Evolutionary conservation across 2,329 filamentous ascomycete genomes (phyloP), one percentile per base, ranked within the genome.

Genomic region (Neurospora sp.): DNA sequence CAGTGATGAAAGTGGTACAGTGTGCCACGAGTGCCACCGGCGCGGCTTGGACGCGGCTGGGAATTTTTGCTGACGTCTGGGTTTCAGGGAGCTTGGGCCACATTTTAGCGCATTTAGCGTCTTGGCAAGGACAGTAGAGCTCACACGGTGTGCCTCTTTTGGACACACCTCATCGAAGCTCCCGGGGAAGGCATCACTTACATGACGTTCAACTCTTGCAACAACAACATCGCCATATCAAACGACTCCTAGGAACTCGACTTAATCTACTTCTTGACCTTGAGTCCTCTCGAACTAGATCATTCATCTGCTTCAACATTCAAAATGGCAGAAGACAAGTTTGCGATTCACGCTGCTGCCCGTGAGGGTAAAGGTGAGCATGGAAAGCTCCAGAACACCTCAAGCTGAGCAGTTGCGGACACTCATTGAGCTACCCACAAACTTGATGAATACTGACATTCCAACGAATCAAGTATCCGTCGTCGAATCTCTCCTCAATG

Each of bases 271-370:
- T 33, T 33, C 5, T 33, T 33, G 28, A 33, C 1, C 5, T 28
- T 28, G 28, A 28, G 28, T 28, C 28, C 3, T 28, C 28, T 28
- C 28, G 28, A 28, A 28, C 28, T 28, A 28, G 28, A 28, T 28
- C 28, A 28, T 28, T 28, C 4, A 28, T 28, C 28, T 28, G 28
- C 28, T 33, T 15, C 1, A 23, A 23, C 28, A 67, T 43, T 7
- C 43, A 73, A 66, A 13, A 78, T 78, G 76, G 76, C 74, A 7
- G 78, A 83, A 23, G 75, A 80, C 68, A 93, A 91, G 76, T 97
- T 90, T 75, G 91, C 93, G 38, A 90, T 97, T 62, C 95, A 98
- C 78, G 92, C 92, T 74, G 95, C 95, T 58, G 91, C 91, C 72
- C 87, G 94, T 70, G 93, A 97, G 79, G 93, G 94, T 58, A 91